Evolutionary conservation across 805 yeast genomes (phyloP), one percentile per base, ranked within the genome.

Genomic region (Blastobotrys attinorum): DNA sequence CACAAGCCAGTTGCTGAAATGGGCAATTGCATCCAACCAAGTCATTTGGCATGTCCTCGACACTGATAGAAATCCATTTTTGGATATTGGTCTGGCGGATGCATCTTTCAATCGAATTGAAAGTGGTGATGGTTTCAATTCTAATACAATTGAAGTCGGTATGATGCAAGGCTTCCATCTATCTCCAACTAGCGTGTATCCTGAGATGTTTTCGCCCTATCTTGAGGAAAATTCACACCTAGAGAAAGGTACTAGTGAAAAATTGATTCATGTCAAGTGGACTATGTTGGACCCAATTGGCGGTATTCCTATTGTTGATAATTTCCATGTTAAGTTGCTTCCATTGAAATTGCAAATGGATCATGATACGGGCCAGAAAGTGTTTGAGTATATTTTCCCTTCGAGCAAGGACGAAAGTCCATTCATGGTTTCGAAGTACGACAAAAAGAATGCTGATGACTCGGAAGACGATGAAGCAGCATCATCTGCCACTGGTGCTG

Each of bases 271-370:
- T 4, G 61, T 79, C 2, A 57, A 64, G 8, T 89, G 97, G 97
- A 73, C 77, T n/a, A 76, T 83, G 79, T 75, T 82, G 42, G 77
- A 75, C 43, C 87, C 95, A 0, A 82, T 90, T 44, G 97, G 96
- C 25, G 97, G 97, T 8, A 87, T 89, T 40, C 75, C 83, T n/a
- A 79, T 89, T 20, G 69, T 89, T 64, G 79, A 77, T 47, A 66
- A 72, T 40, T 79, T 86, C 20, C 75, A 75, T 31, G 67, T 85
- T 16, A 61, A 64, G 1, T 60, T 86, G 15, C 71, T 74, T 42
- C 96, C 96, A 0, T 54, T 89, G 48, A 77, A 76, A 47, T 53
- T 90, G 2, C 83, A 81, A 50, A 59, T 90, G 31, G 97, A 89
- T 48, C 83, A 82, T 50, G 67, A 65, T 1, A 76, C 89, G 0